Evolutionary conservation across 2,329 filamentous ascomycete genomes (phyloP), one percentile per base, ranked within the genome.

Genomic region (Alternaria dauci): DNA sequence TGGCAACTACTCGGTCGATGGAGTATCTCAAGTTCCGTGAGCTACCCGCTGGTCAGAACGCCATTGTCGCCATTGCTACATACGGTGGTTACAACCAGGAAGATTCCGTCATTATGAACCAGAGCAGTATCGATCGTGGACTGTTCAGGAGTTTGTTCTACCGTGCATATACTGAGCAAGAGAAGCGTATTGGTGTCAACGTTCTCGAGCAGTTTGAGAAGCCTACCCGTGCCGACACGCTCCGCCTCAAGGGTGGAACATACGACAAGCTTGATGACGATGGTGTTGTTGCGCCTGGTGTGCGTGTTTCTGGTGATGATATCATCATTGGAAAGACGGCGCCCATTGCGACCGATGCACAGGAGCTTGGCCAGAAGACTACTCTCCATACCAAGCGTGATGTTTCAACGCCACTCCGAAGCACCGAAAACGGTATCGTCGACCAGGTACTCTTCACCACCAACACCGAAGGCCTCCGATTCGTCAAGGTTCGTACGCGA

Each of bases 81-180:
- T 99, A 99, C 81, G 97, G 94, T 55, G 95, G 95, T 61, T 99
- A 99, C 84, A 99, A 99, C 81, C 96, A 99, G 79, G 95, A 99
- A 93, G 95, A 99, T 88, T 99, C 95, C 69, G 94, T 99, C 69
- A 97, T 99, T 74, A 98, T 99, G 95, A 99, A 99, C 80, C 95
- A 99, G 83, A 97, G 93, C 82, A 97, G 93, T 80, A 98, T 99
- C 73, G 95, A 99, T 79, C 91, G 95, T 75, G 95, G 95, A 65
- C 85, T 99, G 5, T 99, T 99, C 89, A 88, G 96, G 74, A 97
- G 93, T 86, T 82, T 99, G 55, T 99, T 98, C 84, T 99, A 97
- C 87, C 90, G 96, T 70, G 93, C 94, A 11, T 99, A 99, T 81
- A 96, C 93, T 32, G 95, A 99, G 75, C 93, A 93, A 68, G 95